These are phyloP conservation scores for Xerocomus spinulosus DNA, from an alignment of 768 basidiomycete species.

Conservation along the genomic window DNA sequence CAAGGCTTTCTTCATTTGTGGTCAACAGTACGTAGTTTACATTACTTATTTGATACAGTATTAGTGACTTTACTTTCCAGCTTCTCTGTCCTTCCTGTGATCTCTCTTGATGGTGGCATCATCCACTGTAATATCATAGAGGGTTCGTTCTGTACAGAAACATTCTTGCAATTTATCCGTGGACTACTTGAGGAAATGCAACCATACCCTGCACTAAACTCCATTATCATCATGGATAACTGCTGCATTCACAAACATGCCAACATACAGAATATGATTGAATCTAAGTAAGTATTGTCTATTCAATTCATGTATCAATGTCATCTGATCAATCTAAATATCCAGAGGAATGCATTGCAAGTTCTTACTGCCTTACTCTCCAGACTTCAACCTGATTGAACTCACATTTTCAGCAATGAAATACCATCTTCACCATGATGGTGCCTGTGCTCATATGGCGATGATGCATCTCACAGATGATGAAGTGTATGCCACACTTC, in stretches of 20 bases:
- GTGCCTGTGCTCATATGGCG: too few relatives aligned
- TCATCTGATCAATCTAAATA: too few relatives aligned
- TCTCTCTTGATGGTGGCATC: neutral
- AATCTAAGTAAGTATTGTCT: neutral
- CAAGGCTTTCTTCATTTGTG: neutral
- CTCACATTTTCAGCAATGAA: too few relatives aligned
- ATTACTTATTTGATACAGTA: neutral
- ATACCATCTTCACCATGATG: too few relatives aligned
- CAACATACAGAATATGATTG: neutral
- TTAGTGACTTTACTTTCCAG: neutral
- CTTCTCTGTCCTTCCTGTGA: slow-evolving; percentile 3
- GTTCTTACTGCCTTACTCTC: too few relatives aligned
- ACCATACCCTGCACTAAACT: neutral
- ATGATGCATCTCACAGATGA: too few relatives aligned
- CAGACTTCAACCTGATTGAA: too few relatives aligned
- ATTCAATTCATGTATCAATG: too few relatives aligned
- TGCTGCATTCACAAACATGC: slow-evolving; percentile 2
- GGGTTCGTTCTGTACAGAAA: neutral
- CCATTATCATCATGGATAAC: slow-evolving; percentile 4
- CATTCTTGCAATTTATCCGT: neutral
- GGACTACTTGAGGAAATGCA: neutral
- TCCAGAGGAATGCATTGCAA: too few relatives aligned
- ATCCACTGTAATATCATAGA: slow-evolving; percentile 2
- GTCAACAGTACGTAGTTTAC: neutral
- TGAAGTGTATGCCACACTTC: too few relatives aligned